Evolutionary conservation across 2,329 filamentous ascomycete genomes (phyloP).

Genomic region (Calonectria henricotiae): DNA sequence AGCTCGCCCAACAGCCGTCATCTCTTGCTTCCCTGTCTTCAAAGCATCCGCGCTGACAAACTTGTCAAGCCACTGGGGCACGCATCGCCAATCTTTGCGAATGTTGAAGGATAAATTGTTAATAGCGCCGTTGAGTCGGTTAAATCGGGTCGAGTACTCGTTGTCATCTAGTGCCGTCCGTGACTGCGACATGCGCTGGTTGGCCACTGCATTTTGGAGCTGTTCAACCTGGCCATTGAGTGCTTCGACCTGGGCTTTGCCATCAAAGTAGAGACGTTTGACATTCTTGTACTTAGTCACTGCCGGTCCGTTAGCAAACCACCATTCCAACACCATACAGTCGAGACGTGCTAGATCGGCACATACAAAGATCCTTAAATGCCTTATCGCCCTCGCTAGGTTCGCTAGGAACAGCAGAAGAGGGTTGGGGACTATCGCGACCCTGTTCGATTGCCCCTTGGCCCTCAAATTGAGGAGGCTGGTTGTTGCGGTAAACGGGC

Average conservation of each 20-base stretch:
- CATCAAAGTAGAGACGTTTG: conserved; percentile 97
- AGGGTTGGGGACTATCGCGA: conserved; percentile 72
- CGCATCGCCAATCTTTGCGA: conserved; percentile 89
- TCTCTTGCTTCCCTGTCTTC: conserved; percentile 92
- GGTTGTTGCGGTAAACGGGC: conserved; percentile 61
- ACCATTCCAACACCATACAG: background rate
- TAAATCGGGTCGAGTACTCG: conserved; percentile 92
- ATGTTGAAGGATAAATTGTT: conserved; percentile 97
- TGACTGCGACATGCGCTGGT: conserved; percentile 94
- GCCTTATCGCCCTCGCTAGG: conserved; percentile 68
- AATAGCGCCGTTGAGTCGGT: conserved; percentile 91
- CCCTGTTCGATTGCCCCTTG: conserved; percentile 63
- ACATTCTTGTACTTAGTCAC: conserved; percentile 98
- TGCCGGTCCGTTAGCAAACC: conserved; percentile 59
- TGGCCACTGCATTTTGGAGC: conserved; percentile 96
- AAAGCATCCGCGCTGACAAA: conserved; percentile 90
- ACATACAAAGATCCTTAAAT: conserved; percentile 73
- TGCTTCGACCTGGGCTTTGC: conserved; percentile 91
- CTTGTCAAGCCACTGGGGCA: conserved; percentile 85
- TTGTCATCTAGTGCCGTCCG: conserved; percentile 95
- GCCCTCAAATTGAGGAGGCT: conserved; percentile 64
- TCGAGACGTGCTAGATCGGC: conserved; percentile 3
- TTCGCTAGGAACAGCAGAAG: conserved; percentile 57
- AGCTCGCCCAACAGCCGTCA: conserved; percentile 94
- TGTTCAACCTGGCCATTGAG: conserved; percentile 92